A percentile compares a stretch with the other conserved stretches of the same genome.
Conservation (phyloP, 371 early-diverging fungal genomes). For the Mortierella sp. region DNA sequence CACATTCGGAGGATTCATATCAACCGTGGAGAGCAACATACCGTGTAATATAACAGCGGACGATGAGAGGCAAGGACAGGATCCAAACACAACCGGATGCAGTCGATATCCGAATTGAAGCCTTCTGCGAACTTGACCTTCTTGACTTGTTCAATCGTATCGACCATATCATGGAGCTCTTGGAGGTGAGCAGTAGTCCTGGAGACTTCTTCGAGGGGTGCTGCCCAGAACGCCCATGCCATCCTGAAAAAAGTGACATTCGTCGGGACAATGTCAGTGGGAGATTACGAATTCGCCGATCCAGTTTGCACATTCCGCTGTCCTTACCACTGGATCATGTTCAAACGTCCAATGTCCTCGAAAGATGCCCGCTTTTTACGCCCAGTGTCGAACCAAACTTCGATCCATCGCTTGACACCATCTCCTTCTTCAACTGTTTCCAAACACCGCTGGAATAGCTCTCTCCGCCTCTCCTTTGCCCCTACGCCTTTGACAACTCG, state of each 20-base stretch:
- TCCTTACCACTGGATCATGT: conserved; percentile 64
- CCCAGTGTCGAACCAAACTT: conserved; percentile 61
- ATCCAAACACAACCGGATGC: conserved; percentile 68
- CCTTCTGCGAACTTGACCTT: conserved; percentile 61
- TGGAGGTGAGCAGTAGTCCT: conserved; percentile 37
- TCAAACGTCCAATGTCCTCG: conserved; percentile 59
- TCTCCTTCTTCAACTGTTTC: conserved; percentile 54
- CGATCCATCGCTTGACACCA: conserved; percentile 58
- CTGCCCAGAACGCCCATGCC: conserved; percentile 66
- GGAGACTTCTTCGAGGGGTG: conserved; percentile 55
- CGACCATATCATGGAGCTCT: conserved; percentile 61
- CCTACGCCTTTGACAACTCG: conserved; percentile 45
- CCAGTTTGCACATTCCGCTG: too few relatives aligned
- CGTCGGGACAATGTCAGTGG: not conserved
- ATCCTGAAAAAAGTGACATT: conserved; percentile 49
- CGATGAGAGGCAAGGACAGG: conserved; percentile 73
- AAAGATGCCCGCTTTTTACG: conserved; percentile 44
- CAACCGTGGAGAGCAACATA: conserved; percentile 20
- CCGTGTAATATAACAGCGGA: conserved; percentile 67
- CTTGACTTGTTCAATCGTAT: conserved; percentile 56
- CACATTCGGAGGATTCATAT: not conserved
- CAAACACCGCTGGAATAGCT: conserved; percentile 57
- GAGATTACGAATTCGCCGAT: too few relatives aligned
- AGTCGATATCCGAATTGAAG: conserved; percentile 64
- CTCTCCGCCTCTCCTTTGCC: conserved; percentile 55